Percentiles rank a stretch among this genome's conserved stretches.
phyloP scores from a whole-genome alignment of 2,329 filamentous ascomycete species.

The Pyrenophora tritici-repentis region DNA sequence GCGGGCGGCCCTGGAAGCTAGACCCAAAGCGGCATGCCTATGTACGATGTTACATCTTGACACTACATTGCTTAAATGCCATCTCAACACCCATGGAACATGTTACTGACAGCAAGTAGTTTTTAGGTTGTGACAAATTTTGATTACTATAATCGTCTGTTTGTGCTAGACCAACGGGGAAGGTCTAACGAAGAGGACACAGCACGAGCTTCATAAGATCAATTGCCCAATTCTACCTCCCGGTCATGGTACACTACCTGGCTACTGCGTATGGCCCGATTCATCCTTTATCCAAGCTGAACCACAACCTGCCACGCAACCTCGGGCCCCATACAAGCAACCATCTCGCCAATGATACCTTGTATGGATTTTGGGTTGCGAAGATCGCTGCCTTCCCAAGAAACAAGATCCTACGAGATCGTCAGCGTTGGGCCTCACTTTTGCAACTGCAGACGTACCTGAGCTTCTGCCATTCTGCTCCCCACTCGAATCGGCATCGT shows the following conservation, averaged over 20 bases:
- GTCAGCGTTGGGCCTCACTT: conserved; percentile 29
- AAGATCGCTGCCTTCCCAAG: conserved; percentile 63
- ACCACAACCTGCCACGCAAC: conserved; percentile 63
- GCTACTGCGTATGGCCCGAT: neutral
- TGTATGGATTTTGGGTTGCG: conserved; percentile 60
- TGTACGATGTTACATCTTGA: too few relatives aligned
- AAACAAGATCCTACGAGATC: conserved; percentile 57
- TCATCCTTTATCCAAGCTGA: conserved; percentile 53
- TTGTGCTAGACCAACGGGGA: neutral
- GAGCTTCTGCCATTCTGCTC: conserved; percentile 36
- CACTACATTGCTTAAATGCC: too few relatives aligned
- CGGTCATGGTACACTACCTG: neutral
- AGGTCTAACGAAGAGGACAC: neutral
- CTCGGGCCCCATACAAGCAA: conserved; percentile 68
- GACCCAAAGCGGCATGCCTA: neutral
- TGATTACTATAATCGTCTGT: neutral
- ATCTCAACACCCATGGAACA: too few relatives aligned
- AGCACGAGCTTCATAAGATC: neutral
- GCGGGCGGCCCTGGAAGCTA: conserved; percentile 4
- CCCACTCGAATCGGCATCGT: conserved; percentile 61
- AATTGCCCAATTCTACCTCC: neutral
- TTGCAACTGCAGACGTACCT: conserved; percentile 30
- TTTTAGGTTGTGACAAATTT: too few relatives aligned
- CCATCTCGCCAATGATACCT: conserved; percentile 68
- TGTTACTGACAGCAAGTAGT: too few relatives aligned